A percentile compares a stretch with the other conserved stretches of the same genome.
phyloP scores from a whole-genome alignment of 495 filamentous ascomycete species.

The Hypoxylon perforatum region DNA sequence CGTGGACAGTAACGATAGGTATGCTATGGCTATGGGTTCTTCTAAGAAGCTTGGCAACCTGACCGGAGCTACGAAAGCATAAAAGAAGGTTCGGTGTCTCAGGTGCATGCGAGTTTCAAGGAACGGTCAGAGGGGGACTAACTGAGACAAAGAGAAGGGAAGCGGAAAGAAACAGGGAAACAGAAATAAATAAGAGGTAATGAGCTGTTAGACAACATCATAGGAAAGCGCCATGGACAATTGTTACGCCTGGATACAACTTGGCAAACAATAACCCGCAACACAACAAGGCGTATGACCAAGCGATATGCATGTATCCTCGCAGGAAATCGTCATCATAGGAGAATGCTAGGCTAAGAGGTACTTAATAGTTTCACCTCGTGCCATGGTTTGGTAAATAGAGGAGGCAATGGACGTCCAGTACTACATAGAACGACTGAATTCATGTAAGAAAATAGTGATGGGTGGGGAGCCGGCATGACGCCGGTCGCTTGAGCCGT shows the following conservation, averaged over 20 bases:
- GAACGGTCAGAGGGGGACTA: background rate
- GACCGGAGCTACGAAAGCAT: constrained; percentile 1
- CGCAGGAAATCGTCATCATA: constrained; percentile 13
- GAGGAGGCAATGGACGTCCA: constrained; percentile 7
- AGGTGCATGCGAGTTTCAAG: constrained; percentile 15
- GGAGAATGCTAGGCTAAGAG: too few relatives aligned
- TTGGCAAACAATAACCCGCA: constrained; percentile 5
- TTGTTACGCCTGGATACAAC: background rate
- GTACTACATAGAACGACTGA: constrained; percentile 16
- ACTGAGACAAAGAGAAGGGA: background rate
- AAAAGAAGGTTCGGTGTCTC: constrained; percentile 18
- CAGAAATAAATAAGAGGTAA: background rate
- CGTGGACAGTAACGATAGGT: background rate
- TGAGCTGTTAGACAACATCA: background rate
- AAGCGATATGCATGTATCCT: constrained; percentile 31
- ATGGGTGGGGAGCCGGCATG: constrained; percentile 11
- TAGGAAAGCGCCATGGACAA: background rate
- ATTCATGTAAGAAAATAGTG: constrained; percentile 34
- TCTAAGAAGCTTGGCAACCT: constrained; percentile 25
- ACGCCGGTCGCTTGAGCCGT: constrained; percentile 21
- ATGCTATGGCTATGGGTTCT: background rate
- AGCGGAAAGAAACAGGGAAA: background rate
- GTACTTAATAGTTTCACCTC: constrained; percentile 8
- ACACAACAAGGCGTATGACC: constrained; percentile 25
- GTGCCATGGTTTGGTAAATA: background rate